These are phyloP conservation scores for Jatropha curcas DNA, from an alignment of 345 rosid species.

Conservation along the genomic window DNA sequence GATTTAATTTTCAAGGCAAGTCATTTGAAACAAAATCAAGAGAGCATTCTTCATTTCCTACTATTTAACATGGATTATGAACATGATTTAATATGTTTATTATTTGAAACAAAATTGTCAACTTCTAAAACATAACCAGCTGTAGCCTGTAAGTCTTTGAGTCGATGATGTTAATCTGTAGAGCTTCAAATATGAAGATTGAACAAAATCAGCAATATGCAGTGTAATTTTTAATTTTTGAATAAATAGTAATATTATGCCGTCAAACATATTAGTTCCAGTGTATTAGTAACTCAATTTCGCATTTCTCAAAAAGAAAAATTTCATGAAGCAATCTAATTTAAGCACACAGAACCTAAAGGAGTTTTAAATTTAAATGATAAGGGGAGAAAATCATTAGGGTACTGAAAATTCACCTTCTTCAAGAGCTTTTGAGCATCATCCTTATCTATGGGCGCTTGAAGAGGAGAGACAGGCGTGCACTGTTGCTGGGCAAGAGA, in stretches of 20 bases:
- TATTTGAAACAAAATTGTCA: too few species aligned
- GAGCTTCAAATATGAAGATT: background rate
- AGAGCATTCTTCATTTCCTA: background rate
- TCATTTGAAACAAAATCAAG: background rate
- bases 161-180: background rate
- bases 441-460: conserved; percentile 56
- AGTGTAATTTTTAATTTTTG: background rate
- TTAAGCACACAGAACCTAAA: background rate
- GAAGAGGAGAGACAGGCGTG: conserved; percentile 64
- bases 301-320: background rate
- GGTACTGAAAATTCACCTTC: conserved; percentile 50
- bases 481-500: conserved; percentile 69
- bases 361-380: background rate
- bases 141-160: background rate
- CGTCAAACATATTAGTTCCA: background rate
- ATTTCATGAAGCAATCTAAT: background rate
- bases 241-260: background rate
- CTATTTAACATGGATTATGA: too few species aligned
- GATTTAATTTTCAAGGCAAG: background rate
- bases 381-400: background rate
- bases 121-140: background rate
- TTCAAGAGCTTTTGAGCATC: conserved; percentile 62
- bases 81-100: too few species aligned
- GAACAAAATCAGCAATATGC: too few species aligned
- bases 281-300: background rate